phyloP scores from a whole-genome alignment of 1,284 basidiomycete species.

The Puccinia sorghi region DNA sequence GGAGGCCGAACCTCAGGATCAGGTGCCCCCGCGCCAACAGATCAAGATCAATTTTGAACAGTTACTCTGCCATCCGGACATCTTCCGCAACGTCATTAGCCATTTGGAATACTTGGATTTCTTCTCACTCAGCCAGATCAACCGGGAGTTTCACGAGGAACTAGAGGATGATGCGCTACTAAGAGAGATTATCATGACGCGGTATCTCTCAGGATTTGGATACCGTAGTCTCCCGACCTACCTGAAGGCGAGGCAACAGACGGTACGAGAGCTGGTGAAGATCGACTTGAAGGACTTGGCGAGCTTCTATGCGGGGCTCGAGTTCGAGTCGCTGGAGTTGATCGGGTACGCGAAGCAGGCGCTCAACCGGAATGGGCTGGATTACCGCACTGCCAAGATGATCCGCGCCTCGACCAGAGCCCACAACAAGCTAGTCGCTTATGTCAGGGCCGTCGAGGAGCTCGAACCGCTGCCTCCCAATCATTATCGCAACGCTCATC shows the following conservation, averaged over 20 bases:
- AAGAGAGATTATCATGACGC: slow-evolving; percentile 38
- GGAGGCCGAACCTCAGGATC: neutral
- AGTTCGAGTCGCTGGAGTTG: slow-evolving; percentile 42
- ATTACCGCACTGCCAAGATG: slow-evolving; percentile 56
- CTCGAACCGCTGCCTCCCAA: slow-evolving; percentile 37
- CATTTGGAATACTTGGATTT: slow-evolving; percentile 48
- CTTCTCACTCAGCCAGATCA: slow-evolving; percentile 45
- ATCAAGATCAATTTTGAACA: slow-evolving; percentile 34
- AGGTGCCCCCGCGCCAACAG: neutral
- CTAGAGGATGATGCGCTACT: slow-evolving; percentile 30
- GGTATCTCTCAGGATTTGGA: slow-evolving; percentile 28
- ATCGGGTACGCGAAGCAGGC: slow-evolving; percentile 28
- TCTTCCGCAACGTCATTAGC: slow-evolving; percentile 29
- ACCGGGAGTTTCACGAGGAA: slow-evolving; percentile 21
- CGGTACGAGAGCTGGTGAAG: slow-evolving; percentile 18
- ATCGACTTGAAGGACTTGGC: slow-evolving; percentile 38
- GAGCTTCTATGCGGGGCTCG: slow-evolving; percentile 41
- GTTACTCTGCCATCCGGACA: slow-evolving; percentile 18
- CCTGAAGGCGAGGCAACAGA: neutral
- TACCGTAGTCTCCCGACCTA: slow-evolving; percentile 30
- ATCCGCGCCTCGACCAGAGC: slow-evolving; percentile 58
- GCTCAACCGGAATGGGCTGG: slow-evolving; percentile 55
- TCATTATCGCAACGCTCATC: neutral
- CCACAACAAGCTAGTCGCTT: slow-evolving; percentile 58
- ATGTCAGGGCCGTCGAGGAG: slow-evolving; percentile 57